Evolutionary conservation across 2,329 filamentous ascomycete species (phyloP).

Genomic region (Cryphonectria radicalis): DNA sequence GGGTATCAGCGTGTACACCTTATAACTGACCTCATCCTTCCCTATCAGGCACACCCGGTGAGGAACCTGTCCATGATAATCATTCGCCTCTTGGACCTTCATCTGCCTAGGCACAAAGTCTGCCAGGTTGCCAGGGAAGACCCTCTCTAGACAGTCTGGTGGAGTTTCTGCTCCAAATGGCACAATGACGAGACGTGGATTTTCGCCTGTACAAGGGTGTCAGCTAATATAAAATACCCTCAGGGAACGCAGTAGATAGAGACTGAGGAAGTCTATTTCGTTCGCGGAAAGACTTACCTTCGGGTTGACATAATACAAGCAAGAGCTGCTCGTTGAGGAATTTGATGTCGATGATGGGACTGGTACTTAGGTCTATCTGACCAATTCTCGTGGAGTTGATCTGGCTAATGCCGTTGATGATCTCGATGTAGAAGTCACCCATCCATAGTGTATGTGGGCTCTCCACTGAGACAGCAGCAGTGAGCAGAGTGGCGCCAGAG

Average conservation of each 20-base stretch:
- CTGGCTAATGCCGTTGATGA: slow-evolving; percentile 64
- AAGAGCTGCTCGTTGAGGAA: slow-evolving; percentile 68
- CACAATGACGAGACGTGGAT: not conserved
- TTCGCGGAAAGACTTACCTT: slow-evolving; percentile 38
- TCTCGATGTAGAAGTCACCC: slow-evolving; percentile 56
- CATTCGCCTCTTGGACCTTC: slow-evolving; percentile 53
- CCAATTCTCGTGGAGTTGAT: slow-evolving; percentile 35
- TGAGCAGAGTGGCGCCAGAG: slow-evolving; percentile 43
- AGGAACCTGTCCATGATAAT: slow-evolving; percentile 51
- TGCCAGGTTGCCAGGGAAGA: slow-evolving; percentile 35
- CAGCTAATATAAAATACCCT: not conserved
- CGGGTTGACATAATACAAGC: slow-evolving; percentile 58
- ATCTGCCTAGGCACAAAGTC: slow-evolving; percentile 51
- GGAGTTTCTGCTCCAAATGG: not conserved
- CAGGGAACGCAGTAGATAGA: no score
- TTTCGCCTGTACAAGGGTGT: not conserved
- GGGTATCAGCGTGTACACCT: slow-evolving; percentile 51
- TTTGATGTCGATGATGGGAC: slow-evolving; percentile 64
- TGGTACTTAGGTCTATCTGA: slow-evolving; percentile 24
- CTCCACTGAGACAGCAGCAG: slow-evolving; percentile 47
- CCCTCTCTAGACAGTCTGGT: not conserved
- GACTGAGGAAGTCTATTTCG: not conserved
- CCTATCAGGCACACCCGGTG: slow-evolving; percentile 56
- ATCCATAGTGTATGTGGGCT: slow-evolving; percentile 38
- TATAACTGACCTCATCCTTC: slow-evolving; percentile 51